Evolutionary conservation across 129 eudicot species (phyloP), one percentile per base, ranked within the genome.

Genomic region (Flaveria linearis): DNA sequence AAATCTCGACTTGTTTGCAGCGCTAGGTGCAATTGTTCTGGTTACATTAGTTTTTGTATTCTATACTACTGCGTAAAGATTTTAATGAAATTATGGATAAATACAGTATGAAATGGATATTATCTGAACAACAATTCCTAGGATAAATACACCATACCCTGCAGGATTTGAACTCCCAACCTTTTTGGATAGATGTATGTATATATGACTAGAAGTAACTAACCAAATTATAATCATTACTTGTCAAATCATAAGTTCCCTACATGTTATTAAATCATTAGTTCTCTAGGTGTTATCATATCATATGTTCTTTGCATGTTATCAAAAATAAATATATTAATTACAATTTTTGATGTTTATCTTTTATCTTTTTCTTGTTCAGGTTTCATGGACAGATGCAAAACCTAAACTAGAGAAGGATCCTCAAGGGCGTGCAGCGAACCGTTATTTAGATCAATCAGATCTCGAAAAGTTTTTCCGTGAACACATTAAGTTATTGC

Each of bases 381-480:
- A 94, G 99, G 89, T 88, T 46, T 91, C 94, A 9, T 95, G 99
- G 99, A 87, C 92, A 14, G 99, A 95, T 51, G 93, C 97, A 69
- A 95, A 89, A 80, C 74, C 84, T 39, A 95, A 88, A 81, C 86
- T 95, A 71, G 97, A 91, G 83, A 91, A 91, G 89, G 99, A 95
- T 83, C 99, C 99, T 67, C 99, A 95, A 87, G 89, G 89, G n/a
- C 97, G 99, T 76, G 89, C 94, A 22, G 89, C 87, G 17, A 91
- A 85, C 79, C 84, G 96, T 62, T 83, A 91, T 68, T 78, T 95
- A 75, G 97, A 95, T 78, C 89, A 87, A 78, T 87, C 96, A 20
- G 99, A 95, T 75, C 80, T 89, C 13, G 99, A 95, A 77, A 95
- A 91, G 86, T 96, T 95, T 73, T 95, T 95, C 85, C 87, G 99